phyloP scores from a whole-genome alignment of 1,139 yeast genomes.

The Wickerhamomyces sp. region DNA sequence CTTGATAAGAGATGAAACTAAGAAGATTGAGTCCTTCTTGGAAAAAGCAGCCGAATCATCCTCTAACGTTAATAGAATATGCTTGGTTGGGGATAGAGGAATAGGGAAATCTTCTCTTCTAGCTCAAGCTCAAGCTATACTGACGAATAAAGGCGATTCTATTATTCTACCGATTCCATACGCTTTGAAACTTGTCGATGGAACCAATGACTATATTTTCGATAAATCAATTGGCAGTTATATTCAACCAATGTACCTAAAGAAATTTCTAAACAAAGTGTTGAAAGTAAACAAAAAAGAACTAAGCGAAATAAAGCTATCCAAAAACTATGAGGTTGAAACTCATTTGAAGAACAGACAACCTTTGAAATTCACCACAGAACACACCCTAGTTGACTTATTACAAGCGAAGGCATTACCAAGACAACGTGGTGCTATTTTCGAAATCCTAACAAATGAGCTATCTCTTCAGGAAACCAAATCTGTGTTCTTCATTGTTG shows the following conservation, averaged over 20 bases:
- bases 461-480: slow-evolving; percentile 34
- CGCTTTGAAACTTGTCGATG: slow-evolving; percentile 61
- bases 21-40: slow-evolving; percentile 27
- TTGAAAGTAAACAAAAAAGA: slow-evolving; percentile 50
- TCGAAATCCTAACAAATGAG: slow-evolving; percentile 54
- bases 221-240: slow-evolving; percentile 48
- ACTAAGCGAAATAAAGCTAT: slow-evolving; percentile 46
- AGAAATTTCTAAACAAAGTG: slow-evolving; percentile 54
- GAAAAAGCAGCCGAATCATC: slow-evolving; percentile 20
- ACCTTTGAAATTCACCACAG: slow-evolving; percentile 33
- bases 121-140: slow-evolving; percentile 64
- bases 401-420: slow-evolving; percentile 31
- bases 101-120: slow-evolving; percentile 75
- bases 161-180: slow-evolving; percentile 65
- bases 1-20: slow-evolving; percentile 39
- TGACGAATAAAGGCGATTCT: slow-evolving; percentile 45
- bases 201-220: slow-evolving; percentile 62
- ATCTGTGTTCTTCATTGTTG: slow-evolving; percentile 71
- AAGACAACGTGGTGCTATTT: slow-evolving; percentile 35
- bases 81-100: slow-evolving; percentile 70
- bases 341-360: slow-evolving; percentile 33
- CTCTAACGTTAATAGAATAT: slow-evolving; percentile 44
- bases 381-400: slow-evolving; percentile 42
- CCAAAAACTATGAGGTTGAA: slow-evolving; percentile 37
- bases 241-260: slow-evolving; percentile 79